Conservation (phyloP, 805 yeast species). For the Trichomonascus vanleenenianus region DNA sequence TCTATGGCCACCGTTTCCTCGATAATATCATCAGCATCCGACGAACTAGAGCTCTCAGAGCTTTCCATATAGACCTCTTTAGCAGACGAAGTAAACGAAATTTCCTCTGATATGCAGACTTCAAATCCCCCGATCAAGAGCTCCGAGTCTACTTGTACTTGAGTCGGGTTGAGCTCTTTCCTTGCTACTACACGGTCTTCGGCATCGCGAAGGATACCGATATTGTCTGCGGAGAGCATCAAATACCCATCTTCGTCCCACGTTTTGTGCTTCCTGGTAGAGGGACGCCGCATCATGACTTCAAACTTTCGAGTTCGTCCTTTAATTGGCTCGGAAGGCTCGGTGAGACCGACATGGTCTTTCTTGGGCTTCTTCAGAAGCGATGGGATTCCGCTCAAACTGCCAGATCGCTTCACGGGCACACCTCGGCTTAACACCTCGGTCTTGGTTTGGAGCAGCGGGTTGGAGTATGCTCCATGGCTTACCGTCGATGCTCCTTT, state of each 20-base stretch:
- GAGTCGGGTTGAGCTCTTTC: neutral
- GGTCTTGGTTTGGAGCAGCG: too few relatives aligned
- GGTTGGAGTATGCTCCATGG: too few relatives aligned
- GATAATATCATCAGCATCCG: neutral
- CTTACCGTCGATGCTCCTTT: too few relatives aligned
- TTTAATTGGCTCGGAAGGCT: too few relatives aligned
- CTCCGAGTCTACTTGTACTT: neutral
- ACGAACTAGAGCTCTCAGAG: neutral
- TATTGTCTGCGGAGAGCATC: constrained; percentile 13
- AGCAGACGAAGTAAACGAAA: neutral
- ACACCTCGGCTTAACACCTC: too few relatives aligned
- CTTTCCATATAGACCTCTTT: neutral
- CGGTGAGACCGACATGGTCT: too few relatives aligned
- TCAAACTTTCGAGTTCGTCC: too few relatives aligned
- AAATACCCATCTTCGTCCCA: constrained; percentile 92
- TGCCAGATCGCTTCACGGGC: too few relatives aligned
- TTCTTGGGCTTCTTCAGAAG: too few relatives aligned
- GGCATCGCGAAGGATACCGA: constrained; percentile 14
- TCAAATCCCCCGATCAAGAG: neutral
- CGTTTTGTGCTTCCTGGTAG: constrained; percentile 73
- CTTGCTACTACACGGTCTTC: constrained; percentile 12
- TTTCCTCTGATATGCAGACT: neutral
- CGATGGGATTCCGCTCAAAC: too few relatives aligned
- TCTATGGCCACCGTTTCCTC: neutral
- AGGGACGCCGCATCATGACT: constrained; percentile 62